Percentiles rank a stretch among this genome's conserved stretches.
Conservation (phyloP, 2,329 filamentous ascomycete species). For the Thelonectria discophora region DNA sequence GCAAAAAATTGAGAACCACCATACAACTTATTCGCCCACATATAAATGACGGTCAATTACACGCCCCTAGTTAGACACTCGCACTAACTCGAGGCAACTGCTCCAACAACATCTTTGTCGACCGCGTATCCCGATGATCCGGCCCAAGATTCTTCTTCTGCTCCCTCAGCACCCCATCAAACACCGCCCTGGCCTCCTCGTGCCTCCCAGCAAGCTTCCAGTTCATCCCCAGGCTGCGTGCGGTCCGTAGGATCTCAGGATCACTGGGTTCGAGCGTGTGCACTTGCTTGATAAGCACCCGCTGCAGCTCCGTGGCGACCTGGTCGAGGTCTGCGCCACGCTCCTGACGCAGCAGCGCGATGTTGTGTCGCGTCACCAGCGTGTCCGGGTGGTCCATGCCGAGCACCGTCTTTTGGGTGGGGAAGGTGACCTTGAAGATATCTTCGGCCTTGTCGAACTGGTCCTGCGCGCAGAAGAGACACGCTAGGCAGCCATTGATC, state of each 20-base stretch:
- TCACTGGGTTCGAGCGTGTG: background rate
- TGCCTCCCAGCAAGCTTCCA: background rate
- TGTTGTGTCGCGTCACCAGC: conserved; percentile 14
- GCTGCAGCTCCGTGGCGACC: conserved; percentile 1
- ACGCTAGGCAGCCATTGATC: conserved; percentile 1
- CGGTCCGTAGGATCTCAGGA: conserved; percentile 3
- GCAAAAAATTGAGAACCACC: too few species aligned
- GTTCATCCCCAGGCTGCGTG: conserved; percentile 8
- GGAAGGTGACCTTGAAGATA: conserved; percentile 4
- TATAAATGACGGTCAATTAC: too few species aligned
- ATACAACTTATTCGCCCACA: too few species aligned
- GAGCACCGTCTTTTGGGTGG: background rate
- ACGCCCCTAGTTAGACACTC: too few species aligned
- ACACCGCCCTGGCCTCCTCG: conserved; percentile 1
- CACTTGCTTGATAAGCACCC: conserved; percentile 2
- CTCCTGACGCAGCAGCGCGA: conserved; percentile 5
- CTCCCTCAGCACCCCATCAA: background rate
- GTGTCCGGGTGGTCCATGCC: conserved; percentile 18
- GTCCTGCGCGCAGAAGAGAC: conserved; percentile 6
- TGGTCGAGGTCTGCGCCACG: background rate
- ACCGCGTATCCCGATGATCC: background rate
- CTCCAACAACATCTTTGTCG: background rate
- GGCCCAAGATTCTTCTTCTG: background rate
- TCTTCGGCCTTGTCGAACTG: conserved; percentile 9
- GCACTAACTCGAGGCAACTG: background rate